phyloP scores from a whole-genome alignment of 1,284 basidiomycete genomes.

The Pseudozyma flocculosa region DNA sequence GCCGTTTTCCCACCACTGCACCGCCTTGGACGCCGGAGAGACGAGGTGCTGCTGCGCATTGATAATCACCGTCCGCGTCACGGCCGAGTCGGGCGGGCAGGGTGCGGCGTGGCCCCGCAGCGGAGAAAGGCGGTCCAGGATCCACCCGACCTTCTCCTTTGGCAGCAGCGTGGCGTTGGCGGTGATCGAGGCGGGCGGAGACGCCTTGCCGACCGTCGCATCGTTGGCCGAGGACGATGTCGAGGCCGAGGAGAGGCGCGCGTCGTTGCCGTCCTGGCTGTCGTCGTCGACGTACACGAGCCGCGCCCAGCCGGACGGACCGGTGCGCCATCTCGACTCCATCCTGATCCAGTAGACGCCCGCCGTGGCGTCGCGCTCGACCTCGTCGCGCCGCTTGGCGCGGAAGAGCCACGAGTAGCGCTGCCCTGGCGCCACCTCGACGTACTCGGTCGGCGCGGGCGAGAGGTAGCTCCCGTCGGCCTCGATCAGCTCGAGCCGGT shows the following conservation, averaged over 20 bases:
- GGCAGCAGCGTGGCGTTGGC: constrained; percentile 10
- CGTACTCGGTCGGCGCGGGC: constrained; percentile 7
- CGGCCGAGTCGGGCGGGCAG: constrained; percentile 22
- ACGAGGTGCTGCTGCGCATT: constrained; percentile 25
- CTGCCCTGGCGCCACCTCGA: constrained; percentile 43
- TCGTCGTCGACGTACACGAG: constrained; percentile 9
- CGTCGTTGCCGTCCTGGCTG: not conserved
- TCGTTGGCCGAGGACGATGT: too few species aligned
- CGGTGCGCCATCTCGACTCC: constrained; percentile 30
- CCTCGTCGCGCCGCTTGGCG: constrained; percentile 8
- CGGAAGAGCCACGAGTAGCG: constrained; percentile 36
- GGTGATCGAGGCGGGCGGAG: not conserved
- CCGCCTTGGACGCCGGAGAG: constrained; percentile 6
- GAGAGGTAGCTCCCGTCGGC: constrained; percentile 44
- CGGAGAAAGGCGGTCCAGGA: constrained; percentile 10
- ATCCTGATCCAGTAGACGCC: constrained; percentile 40
- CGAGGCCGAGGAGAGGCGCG: too few species aligned
- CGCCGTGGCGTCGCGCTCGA: constrained; percentile 14
- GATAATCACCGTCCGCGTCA: constrained; percentile 33
- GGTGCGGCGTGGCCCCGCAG: constrained; percentile 7
- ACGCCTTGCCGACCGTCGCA: too few species aligned
- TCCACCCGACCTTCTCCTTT: constrained; percentile 30
- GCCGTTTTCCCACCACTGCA: constrained; percentile 24
- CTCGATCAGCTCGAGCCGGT: constrained; percentile 32
- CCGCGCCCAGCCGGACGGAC: constrained; percentile 25